phyloP scores from a whole-genome alignment of 1,139 yeast species.

The Yamadazyma diospyri region DNA sequence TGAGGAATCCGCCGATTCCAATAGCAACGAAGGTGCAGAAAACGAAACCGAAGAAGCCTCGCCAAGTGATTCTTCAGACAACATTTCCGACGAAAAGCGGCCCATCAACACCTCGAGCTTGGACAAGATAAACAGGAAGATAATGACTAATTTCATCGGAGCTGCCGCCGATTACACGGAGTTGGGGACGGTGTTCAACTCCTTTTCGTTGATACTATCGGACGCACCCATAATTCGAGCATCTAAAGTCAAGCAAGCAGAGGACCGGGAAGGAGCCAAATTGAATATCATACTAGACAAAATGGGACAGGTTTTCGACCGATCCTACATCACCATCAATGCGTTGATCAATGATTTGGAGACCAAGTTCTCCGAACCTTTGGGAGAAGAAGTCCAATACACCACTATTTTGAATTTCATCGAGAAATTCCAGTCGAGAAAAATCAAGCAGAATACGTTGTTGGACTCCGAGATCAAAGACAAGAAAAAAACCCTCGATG shows the following conservation, averaged over 20 bases:
- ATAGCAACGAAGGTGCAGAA: background rate
- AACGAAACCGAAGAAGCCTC: slow-evolving; percentile 9
- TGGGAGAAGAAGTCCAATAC: slow-evolving; percentile 78
- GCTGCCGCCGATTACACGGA: slow-evolving; percentile 67
- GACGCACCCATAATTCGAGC: slow-evolving; percentile 26
- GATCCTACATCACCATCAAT: slow-evolving; percentile 64
- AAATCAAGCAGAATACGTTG: slow-evolving; percentile 62
- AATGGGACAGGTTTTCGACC: slow-evolving; percentile 78
- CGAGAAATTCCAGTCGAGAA: slow-evolving; percentile 65
- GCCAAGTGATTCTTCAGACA: slow-evolving; percentile 13
- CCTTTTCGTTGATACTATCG: slow-evolving; percentile 64
- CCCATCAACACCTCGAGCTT: slow-evolving; percentile 42
- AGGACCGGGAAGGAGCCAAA: slow-evolving; percentile 27
- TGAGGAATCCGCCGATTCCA: background rate
- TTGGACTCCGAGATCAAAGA: slow-evolving; percentile 53
- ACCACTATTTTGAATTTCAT: slow-evolving; percentile 65
- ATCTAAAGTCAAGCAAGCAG: slow-evolving; percentile 15
- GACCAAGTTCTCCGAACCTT: slow-evolving; percentile 75
- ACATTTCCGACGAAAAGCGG: slow-evolving; percentile 11
- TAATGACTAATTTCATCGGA: slow-evolving; percentile 61
- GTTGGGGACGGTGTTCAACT: slow-evolving; percentile 67
- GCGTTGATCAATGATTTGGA: slow-evolving; percentile 66
- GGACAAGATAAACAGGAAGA: slow-evolving; percentile 64
- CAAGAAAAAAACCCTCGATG: slow-evolving; percentile 41
- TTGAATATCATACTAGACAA: slow-evolving; percentile 52